These are phyloP conservation scores for Rhizoctonia solani DNA, from an alignment of 1,284 basidiomycete genomes.

Conservation along the genomic window DNA sequence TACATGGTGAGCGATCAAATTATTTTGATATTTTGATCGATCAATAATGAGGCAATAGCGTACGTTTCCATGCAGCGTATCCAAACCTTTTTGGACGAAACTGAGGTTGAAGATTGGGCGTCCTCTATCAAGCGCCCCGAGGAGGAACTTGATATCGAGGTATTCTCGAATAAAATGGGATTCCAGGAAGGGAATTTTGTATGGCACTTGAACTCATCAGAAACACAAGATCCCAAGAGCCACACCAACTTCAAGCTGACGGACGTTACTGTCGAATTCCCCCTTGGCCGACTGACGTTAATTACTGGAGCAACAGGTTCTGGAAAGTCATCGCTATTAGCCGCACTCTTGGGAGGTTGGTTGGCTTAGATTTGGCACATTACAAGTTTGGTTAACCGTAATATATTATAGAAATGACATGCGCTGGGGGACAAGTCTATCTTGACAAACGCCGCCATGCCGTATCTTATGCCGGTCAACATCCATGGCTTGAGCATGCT, in stretches of 20 bases:
- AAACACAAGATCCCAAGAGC: background rate
- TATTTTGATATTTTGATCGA: background rate
- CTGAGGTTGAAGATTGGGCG: conserved; percentile 69
- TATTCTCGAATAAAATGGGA: conserved; percentile 49
- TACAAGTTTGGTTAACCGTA: conserved; percentile 35
- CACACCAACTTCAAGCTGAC: conserved; percentile 40
- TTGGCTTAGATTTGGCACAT: conserved; percentile 39
- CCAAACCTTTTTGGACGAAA: conserved; percentile 61
- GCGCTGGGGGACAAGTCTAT: conserved; percentile 59
- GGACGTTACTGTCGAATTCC: conserved; percentile 60
- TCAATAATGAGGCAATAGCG: conserved; percentile 47
- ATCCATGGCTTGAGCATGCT: conserved; percentile 53
- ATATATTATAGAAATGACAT: conserved; percentile 63
- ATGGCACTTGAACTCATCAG: conserved; percentile 52
- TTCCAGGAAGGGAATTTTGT: conserved; percentile 60
- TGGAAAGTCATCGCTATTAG: conserved; percentile 74
- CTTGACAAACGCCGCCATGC: conserved; percentile 66
- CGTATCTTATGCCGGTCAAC: conserved; percentile 54
- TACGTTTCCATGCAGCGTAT: conserved; percentile 74
- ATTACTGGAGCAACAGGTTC: conserved; percentile 77
- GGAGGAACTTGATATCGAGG: conserved; percentile 20
- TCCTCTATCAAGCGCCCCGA: conserved; percentile 53
- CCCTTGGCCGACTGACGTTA: conserved; percentile 62
- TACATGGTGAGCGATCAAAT: conserved; percentile 54
- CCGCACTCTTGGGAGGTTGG: conserved; percentile 67